Evolutionary conservation across 2,329 filamentous ascomycete species (phyloP).

Genomic region (Trichoderma breve): DNA sequence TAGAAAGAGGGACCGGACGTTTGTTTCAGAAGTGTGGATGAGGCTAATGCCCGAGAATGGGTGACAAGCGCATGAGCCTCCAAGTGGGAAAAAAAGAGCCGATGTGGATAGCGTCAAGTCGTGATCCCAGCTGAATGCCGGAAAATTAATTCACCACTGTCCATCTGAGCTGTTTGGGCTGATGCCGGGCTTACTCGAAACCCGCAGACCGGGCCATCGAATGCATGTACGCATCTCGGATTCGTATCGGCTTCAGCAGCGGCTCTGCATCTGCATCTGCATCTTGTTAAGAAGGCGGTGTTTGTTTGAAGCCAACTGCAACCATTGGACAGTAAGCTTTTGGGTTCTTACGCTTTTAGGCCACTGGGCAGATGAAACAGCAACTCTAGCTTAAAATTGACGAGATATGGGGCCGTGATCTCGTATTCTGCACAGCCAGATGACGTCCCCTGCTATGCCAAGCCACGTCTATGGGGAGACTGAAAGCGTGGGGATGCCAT

Average conservation of each 20-base stretch:
- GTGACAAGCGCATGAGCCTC: neutral
- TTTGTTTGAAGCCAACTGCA: neutral
- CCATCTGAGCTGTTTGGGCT: neutral
- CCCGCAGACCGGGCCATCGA: neutral
- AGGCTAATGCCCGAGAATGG: neutral
- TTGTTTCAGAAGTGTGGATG: neutral
- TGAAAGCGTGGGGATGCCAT: neutral
- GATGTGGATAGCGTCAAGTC: neutral
- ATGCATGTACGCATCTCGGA: neutral
- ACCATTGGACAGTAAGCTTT: neutral
- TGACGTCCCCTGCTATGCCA: neutral
- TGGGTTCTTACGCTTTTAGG: neutral
- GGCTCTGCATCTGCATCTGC: neutral
- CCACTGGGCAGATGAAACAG: neutral
- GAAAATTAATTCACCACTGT: neutral
- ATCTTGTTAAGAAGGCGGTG: neutral
- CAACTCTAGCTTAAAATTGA: neutral
- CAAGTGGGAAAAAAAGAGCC: neutral
- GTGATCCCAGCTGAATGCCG: neutral
- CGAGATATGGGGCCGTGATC: neutral
- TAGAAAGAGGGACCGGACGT: neutral
- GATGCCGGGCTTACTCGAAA: neutral
- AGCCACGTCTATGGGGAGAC: neutral
- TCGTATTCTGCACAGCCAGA: constrained; percentile 11
- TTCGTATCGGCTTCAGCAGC: neutral